Percentiles rank a stretch among this genome's conserved stretches.
phyloP scores from a whole-genome alignment of 352 stramenopile genomes.

The Aphanomyces invadans region DNA sequence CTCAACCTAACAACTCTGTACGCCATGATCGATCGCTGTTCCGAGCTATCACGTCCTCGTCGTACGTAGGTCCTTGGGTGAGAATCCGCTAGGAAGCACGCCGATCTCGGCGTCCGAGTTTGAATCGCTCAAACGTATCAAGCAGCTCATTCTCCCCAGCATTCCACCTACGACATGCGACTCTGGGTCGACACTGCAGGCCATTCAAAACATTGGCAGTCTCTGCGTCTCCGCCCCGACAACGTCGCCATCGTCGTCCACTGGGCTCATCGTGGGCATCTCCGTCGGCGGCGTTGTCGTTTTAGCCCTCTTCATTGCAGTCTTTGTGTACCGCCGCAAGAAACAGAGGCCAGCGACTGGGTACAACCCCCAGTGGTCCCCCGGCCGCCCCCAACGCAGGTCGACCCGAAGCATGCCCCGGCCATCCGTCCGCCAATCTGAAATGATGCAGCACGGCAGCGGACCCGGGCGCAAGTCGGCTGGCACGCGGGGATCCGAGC shows the following conservation, averaged over 20 bases:
- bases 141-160: background rate
- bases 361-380: background rate
- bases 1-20: background rate
- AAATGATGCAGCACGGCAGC: too few species aligned
- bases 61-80: background rate
- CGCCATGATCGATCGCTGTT: too few species aligned
- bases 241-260: background rate
- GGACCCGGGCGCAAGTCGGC: background rate
- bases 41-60: too few species aligned
- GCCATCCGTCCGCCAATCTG: too few species aligned
- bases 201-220: background rate
- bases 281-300: constrained; percentile 7
- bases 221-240: constrained; percentile 3
- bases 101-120: background rate
- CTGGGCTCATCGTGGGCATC: constrained; percentile 20
- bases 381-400: background rate
- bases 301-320: background rate
- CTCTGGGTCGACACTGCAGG: background rate
- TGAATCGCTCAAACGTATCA: background rate
- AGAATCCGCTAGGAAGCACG: background rate
- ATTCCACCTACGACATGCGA: background rate
- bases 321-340: constrained; percentile 10
- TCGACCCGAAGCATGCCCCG: background rate
- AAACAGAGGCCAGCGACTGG: background rate
- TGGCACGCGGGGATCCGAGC: background rate